Evolutionary conservation across 2,329 filamentous ascomycete species (phyloP), one percentile per base, ranked within the genome.

Genomic region (Chalara sp.): DNA sequence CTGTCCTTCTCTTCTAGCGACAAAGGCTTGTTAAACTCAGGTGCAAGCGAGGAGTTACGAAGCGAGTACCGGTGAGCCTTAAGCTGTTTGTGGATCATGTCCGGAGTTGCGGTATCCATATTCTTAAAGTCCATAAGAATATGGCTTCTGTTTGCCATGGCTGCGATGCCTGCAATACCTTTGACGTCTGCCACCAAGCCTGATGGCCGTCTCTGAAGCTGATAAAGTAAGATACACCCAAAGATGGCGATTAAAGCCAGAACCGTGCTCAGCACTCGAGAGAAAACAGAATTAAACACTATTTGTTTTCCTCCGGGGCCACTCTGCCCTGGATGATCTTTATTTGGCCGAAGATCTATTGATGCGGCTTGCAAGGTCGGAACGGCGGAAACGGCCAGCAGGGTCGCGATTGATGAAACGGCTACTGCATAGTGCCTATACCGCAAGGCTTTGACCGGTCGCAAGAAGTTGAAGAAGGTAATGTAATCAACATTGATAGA

Each of bases 121-220:
- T 83, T 83, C 55, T 81, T 81, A 62, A 89, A 89, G 62, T 89
- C 86, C 67, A 81, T 82, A 56, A 89, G 69, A 63, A 89, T 86
- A 57, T 89, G 85, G 56, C 78, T 82, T 54, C 80, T 79, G 3
- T 86, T 85, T 7, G 86, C 85, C 84, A 89, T 88, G 50, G 84
- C 81, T 5, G 86, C 86, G 37, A 89, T 74, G 1, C 86, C 86
- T 1, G 85, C 84, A 47, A 89, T 87, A 5, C 86, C 86, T 57
- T 81, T 82, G 6, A 87, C 84, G 61, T 89, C 83, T 5, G 79
- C 79, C 3, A 81, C 66, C 12, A 89, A 71, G 0, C 86, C 86
- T 4, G 83, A 86, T 39, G 78, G 80, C 28, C 86, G 73, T 12
- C 73, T 73, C 50, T 79, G 76, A 42, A 88, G 75, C 53, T 82